A percentile compares a stretch with the other conserved stretches of the same genome.
phyloP scores from a whole-genome alignment of 768 basidiomycete genomes.

The Tulasnella sp. region DNA sequence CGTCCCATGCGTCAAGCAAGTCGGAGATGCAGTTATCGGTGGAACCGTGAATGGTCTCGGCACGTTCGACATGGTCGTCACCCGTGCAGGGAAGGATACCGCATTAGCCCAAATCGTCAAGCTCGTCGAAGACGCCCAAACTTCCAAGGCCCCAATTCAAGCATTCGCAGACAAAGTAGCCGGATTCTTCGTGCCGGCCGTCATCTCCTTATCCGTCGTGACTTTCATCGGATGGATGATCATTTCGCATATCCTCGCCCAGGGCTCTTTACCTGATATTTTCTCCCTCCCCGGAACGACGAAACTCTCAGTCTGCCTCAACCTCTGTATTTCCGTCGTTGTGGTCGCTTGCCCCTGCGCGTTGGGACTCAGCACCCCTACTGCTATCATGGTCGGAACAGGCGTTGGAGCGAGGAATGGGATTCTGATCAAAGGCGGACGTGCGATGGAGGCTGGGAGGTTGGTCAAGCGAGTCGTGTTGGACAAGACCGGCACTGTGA shows the following conservation, averaged over 20 bases:
- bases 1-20: constrained; percentile 73
- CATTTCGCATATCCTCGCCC: constrained; percentile 50
- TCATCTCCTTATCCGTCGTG: constrained; percentile 69
- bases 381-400: constrained; percentile 98
- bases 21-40: constrained; percentile 83
- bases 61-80: constrained; percentile 95
- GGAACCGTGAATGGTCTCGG: constrained; percentile 96
- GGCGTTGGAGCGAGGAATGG: constrained; percentile 96
- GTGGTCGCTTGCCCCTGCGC: constrained; percentile 99
- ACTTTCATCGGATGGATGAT: constrained; percentile 84
- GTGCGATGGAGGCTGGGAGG: constrained; percentile 86
- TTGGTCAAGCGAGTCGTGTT: constrained; percentile 73
- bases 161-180: constrained; percentile 92
- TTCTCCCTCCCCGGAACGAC: constrained; percentile 79
- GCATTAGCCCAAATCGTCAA: constrained; percentile 93
- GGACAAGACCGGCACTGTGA: constrained; percentile 98
- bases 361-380: constrained; percentile 90
- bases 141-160: constrained; percentile 95
- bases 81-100: constrained; percentile 92
- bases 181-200: constrained; percentile 89
- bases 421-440: constrained; percentile 95
- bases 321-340: constrained; percentile 95
- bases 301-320: constrained; percentile 83
- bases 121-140: constrained; percentile 96
- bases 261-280: constrained; percentile 63